phyloP scores from a whole-genome alignment of 805 yeast species.

The Yueomyces sinensis region DNA sequence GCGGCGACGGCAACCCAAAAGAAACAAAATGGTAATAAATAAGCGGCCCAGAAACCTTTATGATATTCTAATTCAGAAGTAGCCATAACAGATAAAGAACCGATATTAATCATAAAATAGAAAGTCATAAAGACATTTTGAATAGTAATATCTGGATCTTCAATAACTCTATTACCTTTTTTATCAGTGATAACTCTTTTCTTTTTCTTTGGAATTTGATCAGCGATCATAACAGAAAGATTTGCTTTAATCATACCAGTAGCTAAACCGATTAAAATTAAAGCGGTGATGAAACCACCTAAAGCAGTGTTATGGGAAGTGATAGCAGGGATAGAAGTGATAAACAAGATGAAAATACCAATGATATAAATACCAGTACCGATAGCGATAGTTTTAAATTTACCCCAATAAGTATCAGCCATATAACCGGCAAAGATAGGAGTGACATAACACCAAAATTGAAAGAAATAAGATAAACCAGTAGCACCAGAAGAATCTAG shows the following conservation, averaged over 20 bases:
- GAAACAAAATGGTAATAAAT: constrained; percentile 55
- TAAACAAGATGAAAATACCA: constrained; percentile 52
- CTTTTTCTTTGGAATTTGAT: constrained; percentile 49
- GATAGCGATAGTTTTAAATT: constrained; percentile 51
- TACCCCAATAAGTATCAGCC: constrained; percentile 66
- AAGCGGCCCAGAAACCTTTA: constrained; percentile 66
- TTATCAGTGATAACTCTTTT: constrained; percentile 45
- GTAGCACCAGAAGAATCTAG: constrained; percentile 53
- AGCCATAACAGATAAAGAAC: constrained; percentile 62
- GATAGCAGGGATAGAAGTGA: constrained; percentile 51
- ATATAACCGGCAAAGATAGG: constrained; percentile 67
- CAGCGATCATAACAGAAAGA: constrained; percentile 57
- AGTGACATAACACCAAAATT: constrained; percentile 72
- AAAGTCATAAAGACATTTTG: constrained; percentile 67
- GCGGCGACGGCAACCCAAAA: constrained; percentile 46
- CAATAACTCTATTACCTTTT: constrained; percentile 53
- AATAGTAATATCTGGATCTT: constrained; percentile 56
- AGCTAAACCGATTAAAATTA: constrained; percentile 50
- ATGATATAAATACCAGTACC: constrained; percentile 45
- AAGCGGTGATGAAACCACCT: constrained; percentile 41
- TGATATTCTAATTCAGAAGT: constrained; percentile 59
- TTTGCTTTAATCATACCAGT: constrained; percentile 76
- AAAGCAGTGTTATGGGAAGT: constrained; percentile 39
- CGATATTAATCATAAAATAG: constrained; percentile 65
- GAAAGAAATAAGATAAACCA: constrained; percentile 61